These are phyloP conservation scores for Phialemonium atrogriseum DNA, from an alignment of 2,329 filamentous ascomycete species.

Conservation along the genomic window DNA sequence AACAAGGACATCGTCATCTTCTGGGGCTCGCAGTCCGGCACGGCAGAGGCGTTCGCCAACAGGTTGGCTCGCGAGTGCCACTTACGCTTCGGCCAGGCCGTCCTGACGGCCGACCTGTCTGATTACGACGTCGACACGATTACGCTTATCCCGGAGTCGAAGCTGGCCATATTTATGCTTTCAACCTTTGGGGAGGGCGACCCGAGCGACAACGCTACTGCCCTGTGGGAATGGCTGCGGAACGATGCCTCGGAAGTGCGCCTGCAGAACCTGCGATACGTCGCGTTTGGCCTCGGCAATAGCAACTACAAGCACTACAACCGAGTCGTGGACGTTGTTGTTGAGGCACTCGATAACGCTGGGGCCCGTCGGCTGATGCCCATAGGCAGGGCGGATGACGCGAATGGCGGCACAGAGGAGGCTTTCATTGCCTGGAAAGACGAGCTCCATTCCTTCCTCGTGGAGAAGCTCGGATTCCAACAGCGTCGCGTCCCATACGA, in stretches of 20 bases:
- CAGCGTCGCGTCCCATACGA: constrained; percentile 15
- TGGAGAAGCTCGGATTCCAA: constrained; percentile 11
- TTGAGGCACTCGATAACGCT: constrained; percentile 11
- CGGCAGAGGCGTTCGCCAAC: constrained; percentile 32
- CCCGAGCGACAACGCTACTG: constrained; percentile 27
- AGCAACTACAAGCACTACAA: constrained; percentile 30
- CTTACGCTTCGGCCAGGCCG: constrained; percentile 28
- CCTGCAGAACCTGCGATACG: constrained; percentile 20
- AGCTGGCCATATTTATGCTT: constrained; percentile 26
- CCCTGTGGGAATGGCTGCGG: constrained; percentile 20
- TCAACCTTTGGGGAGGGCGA: constrained; percentile 32
- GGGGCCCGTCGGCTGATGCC: constrained; percentile 20
- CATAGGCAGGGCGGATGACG: constrained; percentile 23
- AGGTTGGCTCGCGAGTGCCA: constrained; percentile 29
- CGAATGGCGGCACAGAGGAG: constrained; percentile 22
- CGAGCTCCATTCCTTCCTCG: constrained; percentile 13
- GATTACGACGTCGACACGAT: constrained; percentile 37
- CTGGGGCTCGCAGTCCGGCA: constrained; percentile 41
- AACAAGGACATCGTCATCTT: constrained; percentile 25
- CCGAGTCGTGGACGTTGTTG: constrained; percentile 21
- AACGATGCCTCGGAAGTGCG: constrained; percentile 8
- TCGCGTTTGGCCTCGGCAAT: constrained; percentile 29
- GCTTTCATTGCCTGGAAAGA: constrained; percentile 28
- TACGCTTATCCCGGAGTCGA: constrained; percentile 14
- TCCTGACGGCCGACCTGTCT: constrained; percentile 32